Percentiles rank a stretch among this genome's conserved stretches.
These are phyloP conservation scores for Arthrobotrys pseudoclavata DNA, from an alignment of 2,329 filamentous ascomycete species.

Conservation along the genomic window DNA sequence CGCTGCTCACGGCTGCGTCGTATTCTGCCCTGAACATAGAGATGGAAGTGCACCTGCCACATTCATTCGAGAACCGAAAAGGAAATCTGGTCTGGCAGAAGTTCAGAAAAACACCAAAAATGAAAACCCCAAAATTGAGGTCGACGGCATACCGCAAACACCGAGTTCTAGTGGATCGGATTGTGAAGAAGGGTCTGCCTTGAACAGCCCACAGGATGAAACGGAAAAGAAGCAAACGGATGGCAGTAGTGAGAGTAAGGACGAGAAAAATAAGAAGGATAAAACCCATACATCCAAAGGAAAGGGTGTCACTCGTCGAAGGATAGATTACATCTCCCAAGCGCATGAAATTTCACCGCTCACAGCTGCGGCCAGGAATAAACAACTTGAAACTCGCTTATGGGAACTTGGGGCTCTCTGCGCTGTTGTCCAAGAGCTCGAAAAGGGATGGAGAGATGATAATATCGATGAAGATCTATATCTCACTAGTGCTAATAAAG, in stretches of 20 bases:
- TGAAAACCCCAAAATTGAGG: neutral
- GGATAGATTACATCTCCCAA: conserved; percentile 45
- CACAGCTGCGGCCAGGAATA: conserved; percentile 70
- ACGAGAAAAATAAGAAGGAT: conserved; percentile 3
- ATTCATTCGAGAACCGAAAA: conserved; percentile 71
- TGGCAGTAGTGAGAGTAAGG: conserved; percentile 4
- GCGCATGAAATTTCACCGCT: conserved; percentile 37
- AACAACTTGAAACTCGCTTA: conserved; percentile 79
- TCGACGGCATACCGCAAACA: conserved; percentile 39
- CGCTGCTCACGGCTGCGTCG: conserved; percentile 83
- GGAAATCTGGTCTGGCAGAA: conserved; percentile 25
- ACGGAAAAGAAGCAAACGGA: neutral
- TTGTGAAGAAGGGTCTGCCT: conserved; percentile 12
- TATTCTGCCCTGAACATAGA: conserved; percentile 84
- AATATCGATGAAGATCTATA: conserved; percentile 16
- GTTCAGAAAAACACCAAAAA: conserved; percentile 65
- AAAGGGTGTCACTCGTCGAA: conserved; percentile 7
- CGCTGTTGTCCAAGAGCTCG: conserved; percentile 77
- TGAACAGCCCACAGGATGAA: neutral
- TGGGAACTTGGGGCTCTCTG: conserved; percentile 83
- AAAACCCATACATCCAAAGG: neutral
- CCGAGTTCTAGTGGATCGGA: conserved; percentile 51
- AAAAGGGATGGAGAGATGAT: conserved; percentile 68
- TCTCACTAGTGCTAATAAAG: neutral
- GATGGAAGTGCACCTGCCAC: conserved; percentile 83